Percentiles rank a stretch among this genome's conserved stretches.
These are phyloP conservation scores for Fusarium clavum DNA, from an alignment of 2,329 filamentous ascomycete species.

Conservation along the genomic window DNA sequence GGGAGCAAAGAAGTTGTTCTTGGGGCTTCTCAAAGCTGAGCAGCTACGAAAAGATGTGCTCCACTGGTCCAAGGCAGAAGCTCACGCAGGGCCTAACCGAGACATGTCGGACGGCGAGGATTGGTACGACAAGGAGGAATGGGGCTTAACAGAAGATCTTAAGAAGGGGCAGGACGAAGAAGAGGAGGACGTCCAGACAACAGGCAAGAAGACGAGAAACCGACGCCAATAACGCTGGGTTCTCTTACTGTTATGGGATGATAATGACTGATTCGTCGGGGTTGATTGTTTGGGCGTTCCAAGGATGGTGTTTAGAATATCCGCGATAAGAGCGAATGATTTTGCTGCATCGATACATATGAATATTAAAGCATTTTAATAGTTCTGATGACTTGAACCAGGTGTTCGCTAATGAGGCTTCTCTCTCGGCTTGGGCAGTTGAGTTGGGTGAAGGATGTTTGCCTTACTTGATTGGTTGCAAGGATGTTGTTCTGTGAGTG, in stretches of 20 bases:
- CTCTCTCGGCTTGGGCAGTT: neutral
- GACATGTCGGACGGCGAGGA: conserved; percentile 91
- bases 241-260: conserved; percentile 31
- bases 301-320: conserved; percentile 33
- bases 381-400: neutral
- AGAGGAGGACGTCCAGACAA: conserved; percentile 75
- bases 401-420: neutral
- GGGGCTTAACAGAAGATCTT: conserved; percentile 78
- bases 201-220: conserved; percentile 71
- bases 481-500: conserved; percentile 12
- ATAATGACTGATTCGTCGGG: conserved; percentile 43
- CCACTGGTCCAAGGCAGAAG: conserved; percentile 82
- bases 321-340: conserved; percentile 32
- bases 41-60: conserved; percentile 77
- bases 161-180: conserved; percentile 87
- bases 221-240: conserved; percentile 53
- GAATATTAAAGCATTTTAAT: conserved; percentile 19
- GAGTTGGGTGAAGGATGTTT: conserved; percentile 2
- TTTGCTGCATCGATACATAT: conserved; percentile 24
- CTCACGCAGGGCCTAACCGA: conserved; percentile 71
- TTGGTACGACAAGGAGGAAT: conserved; percentile 87
- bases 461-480: conserved; percentile 18
- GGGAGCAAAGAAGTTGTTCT: conserved; percentile 73
- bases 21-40: conserved; percentile 78
- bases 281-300: conserved; percentile 37